phyloP scores from a whole-genome alignment of 768 basidiomycete genomes.

The Tylopilus balloui region DNA sequence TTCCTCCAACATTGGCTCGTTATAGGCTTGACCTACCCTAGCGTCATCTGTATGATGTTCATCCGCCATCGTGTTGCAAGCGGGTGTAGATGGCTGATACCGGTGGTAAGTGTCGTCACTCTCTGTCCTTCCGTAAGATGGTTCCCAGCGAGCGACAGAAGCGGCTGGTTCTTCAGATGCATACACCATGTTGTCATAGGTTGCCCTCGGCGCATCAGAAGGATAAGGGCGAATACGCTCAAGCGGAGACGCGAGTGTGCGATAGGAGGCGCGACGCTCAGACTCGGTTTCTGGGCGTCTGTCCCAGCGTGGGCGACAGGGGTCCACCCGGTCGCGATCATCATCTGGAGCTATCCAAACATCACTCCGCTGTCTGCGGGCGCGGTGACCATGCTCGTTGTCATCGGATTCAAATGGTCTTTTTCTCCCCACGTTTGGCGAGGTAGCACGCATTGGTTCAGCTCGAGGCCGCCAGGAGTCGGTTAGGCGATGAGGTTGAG shows the following conservation, averaged over 20 bases:
- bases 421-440: slow-evolving; percentile 19
- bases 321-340: slow-evolving; percentile 4
- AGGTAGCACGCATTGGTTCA: slow-evolving; percentile 15
- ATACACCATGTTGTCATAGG: slow-evolving; percentile 8
- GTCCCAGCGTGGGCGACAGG: slow-evolving; percentile 9
- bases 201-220: slow-evolving; percentile 4
- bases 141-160: slow-evolving; percentile 5
- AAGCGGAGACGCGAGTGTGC: slow-evolving; percentile 1
- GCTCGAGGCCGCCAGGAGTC: slow-evolving; percentile 15
- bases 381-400: slow-evolving; percentile 18
- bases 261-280: slow-evolving; percentile 9
- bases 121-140: slow-evolving; percentile 8
- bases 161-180: background rate
- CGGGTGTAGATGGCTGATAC: slow-evolving; percentile 2
- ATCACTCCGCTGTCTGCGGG: slow-evolving; percentile 24
- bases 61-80: background rate
- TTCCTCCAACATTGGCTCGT: slow-evolving; percentile 13
- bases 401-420: slow-evolving; percentile 20
- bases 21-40: slow-evolving; percentile 8
- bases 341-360: slow-evolving; percentile 14
- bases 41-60: slow-evolving; percentile 5
- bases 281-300: slow-evolving; percentile 10
- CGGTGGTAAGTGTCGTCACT: slow-evolving; percentile 13
- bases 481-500: background rate
- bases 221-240: slow-evolving; percentile 6